Conservation (phyloP, 306 rosid genomes). For the Rubus parviflorus region DNA sequence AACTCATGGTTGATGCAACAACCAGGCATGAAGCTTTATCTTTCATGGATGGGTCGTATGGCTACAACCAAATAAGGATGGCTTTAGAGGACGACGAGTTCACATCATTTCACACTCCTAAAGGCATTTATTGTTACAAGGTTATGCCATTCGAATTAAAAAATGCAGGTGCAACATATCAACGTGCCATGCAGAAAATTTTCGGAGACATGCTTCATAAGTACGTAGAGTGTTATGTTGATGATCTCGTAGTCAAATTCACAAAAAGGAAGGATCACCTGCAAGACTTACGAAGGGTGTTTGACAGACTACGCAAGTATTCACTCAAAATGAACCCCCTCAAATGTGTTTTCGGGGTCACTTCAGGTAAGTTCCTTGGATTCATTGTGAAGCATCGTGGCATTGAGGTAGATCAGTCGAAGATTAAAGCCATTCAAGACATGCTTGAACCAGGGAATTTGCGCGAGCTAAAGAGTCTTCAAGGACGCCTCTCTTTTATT, state of each 20-base stretch:
- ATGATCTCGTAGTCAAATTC: neutral
- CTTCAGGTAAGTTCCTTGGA: neutral
- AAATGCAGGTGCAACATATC: neutral
- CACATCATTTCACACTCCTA: neutral
- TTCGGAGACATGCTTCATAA: neutral
- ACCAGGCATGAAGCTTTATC: neutral
- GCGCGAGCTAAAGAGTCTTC: neutral
- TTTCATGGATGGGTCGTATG: neutral
- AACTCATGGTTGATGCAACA: too few relatives aligned
- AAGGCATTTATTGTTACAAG: neutral
- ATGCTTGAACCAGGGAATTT: neutral
- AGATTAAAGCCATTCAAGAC: neutral
- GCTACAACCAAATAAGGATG: neutral
- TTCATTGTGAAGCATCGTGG: neutral
- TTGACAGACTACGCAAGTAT: neutral
- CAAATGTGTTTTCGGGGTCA: neutral
- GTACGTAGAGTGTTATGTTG: neutral
- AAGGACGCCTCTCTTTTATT: neutral
- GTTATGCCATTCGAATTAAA: neutral
- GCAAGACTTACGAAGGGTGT: neutral
- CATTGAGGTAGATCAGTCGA: neutral
- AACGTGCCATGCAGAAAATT: neutral
- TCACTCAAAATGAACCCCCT: neutral
- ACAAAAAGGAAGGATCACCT: neutral
- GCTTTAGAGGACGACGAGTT: neutral